These are phyloP conservation scores for Termitomyces sp. DNA, from an alignment of 768 basidiomycete species.

Conservation along the genomic window DNA sequence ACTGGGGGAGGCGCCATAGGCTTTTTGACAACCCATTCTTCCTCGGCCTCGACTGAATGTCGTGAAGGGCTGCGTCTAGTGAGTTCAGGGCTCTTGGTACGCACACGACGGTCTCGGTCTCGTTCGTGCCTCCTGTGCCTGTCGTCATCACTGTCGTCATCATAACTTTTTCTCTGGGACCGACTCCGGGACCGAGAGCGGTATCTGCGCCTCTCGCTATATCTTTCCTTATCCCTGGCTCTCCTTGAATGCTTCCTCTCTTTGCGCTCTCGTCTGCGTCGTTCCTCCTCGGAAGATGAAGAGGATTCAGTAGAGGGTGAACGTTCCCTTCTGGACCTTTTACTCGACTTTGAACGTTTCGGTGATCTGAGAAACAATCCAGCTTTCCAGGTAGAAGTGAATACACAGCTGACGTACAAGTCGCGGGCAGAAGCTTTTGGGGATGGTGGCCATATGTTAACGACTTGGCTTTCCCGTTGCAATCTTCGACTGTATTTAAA, in stretches of 20 bases:
- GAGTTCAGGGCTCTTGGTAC: slow-evolving; percentile 24
- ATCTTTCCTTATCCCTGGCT: slow-evolving; percentile 34
- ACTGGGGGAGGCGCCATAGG: slow-evolving; percentile 19
- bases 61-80: slow-evolving; percentile 25
- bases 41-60: slow-evolving; percentile 35
- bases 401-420: slow-evolving; percentile 34
- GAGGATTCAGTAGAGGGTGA: slow-evolving; percentile 46
- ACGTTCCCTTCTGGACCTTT: slow-evolving; percentile 54
- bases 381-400: background rate
- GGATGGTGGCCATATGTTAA: slow-evolving; percentile 79
- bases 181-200: slow-evolving; percentile 28
- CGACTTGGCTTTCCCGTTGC: slow-evolving; percentile 51
- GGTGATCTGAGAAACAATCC: slow-evolving; percentile 40
- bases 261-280: slow-evolving; percentile 51
- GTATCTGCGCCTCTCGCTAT: slow-evolving; percentile 30
- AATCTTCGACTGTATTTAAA: slow-evolving; percentile 52
- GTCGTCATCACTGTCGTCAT: slow-evolving; percentile 34
- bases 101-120: slow-evolving; percentile 8
- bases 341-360: slow-evolving; percentile 47
- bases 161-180: slow-evolving; percentile 25
- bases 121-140: slow-evolving; percentile 21
- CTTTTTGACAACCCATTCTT: slow-evolving; percentile 65
- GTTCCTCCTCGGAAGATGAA: slow-evolving; percentile 51
- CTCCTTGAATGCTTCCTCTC: slow-evolving; percentile 53
- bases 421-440: slow-evolving; percentile 61